Evolutionary conservation across 345 rosid species (phyloP), one percentile per base, ranked within the genome.

Genomic region (Murraya koenigii): DNA sequence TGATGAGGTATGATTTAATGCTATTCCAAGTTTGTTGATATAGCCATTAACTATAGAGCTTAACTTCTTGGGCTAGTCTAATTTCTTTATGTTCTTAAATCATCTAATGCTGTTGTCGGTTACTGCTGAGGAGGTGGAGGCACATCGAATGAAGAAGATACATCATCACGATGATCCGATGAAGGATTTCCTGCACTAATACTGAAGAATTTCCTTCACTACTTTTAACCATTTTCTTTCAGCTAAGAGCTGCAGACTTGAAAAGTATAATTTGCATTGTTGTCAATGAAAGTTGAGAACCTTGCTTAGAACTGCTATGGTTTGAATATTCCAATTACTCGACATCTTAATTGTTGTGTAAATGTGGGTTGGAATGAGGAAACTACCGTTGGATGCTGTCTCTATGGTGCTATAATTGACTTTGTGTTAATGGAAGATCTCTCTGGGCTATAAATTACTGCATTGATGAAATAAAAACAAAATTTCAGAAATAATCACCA

Each of bases 101-200:
- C 17, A n/a, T 72, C 1, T 36, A 33, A 41, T 35, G n/a, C n/a
- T 0, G 36, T 68, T 65, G 8, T 66, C 87, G 89, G 82, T 81
- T 72, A 87, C 89, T 4, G 54, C 79, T 1, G 88, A 90, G 76
- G 87, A 88, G 8, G 88, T 91, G 91, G 92, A 91, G 75, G 92
- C 91, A 19, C 89, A 87, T 76, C 62, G 89, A 39, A 84, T 87
- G 89, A 89, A 84, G 71, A 90, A 61, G 81, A 20, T 82, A 6
- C 92, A 82, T 65, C 92, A 82, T 65, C 81, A 74, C 1, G 92
- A 87, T 49, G 91, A 87, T 59, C 92, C 91, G 8, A 86, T 90
- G 90, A 90, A 85, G 80, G 84, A 84, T 77, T 82, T 89, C 68
- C 66, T 86, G 47, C 77, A 83, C 72, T 83, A 69, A 30, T 44